Percentiles rank a stretch among this genome's conserved stretches.
Evolutionary conservation across 352 stramenopile species (phyloP).

Genomic region (Pythium brassicae): DNA sequence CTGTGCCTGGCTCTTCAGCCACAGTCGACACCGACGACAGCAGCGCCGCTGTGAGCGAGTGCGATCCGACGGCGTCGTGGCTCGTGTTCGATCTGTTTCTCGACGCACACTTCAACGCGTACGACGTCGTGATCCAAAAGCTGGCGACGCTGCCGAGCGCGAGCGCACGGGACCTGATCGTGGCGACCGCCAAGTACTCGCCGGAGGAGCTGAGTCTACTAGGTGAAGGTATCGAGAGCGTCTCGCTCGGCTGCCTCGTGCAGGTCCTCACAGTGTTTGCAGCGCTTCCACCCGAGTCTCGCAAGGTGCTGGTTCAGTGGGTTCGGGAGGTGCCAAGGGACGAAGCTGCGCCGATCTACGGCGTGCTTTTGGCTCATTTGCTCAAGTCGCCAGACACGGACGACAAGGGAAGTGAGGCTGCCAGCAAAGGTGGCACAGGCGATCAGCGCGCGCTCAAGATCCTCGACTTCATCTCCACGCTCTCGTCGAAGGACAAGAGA

Average conservation of each 20-base stretch:
- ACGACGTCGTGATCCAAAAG: conserved; percentile 44
- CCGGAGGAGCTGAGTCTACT: conserved; percentile 31
- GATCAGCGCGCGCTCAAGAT: conserved; percentile 14
- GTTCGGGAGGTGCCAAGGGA: conserved; percentile 38
- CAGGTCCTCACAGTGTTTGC: conserved; percentile 37
- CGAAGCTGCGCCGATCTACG: conserved; percentile 31
- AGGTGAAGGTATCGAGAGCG: conserved; percentile 37
- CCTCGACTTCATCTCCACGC: conserved; percentile 33
- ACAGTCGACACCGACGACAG: too few species aligned
- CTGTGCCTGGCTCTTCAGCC: not conserved
- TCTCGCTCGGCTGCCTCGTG: conserved; percentile 18
- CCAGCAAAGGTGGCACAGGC: not conserved
- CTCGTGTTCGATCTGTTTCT: conserved; percentile 51
- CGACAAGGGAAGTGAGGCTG: not conserved
- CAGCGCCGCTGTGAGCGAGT: not conserved
- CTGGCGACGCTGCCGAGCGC: conserved; percentile 25
- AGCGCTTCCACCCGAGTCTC: conserved; percentile 17
- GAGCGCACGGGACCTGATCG: conserved; percentile 21
- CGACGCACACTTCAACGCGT: conserved; percentile 24
- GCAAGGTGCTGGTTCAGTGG: conserved; percentile 32
- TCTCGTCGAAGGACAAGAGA: conserved; percentile 36
- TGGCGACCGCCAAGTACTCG: conserved; percentile 20
- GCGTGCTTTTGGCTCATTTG: conserved; percentile 25
- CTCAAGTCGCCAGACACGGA: conserved; percentile 6
- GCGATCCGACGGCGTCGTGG: not conserved